Base-by-base conservation (phyloP, 176 grass and related monocot genomes). In the Aegilops umbellulata region DNA sequence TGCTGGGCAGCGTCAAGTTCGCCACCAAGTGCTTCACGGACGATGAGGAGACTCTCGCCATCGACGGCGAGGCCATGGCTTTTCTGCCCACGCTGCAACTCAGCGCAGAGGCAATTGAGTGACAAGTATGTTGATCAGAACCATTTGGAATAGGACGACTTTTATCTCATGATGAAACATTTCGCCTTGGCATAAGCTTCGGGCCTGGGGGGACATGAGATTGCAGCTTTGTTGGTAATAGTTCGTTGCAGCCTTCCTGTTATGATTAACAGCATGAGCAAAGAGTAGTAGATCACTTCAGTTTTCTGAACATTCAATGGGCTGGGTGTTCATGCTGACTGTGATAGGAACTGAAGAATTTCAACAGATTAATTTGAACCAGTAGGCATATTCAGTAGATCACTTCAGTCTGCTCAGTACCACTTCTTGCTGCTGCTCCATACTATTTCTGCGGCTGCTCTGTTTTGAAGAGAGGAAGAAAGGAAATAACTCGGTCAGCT, bases 11-110 rank as follows among this genome's bases (percentile, higher is more conserved):
- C 0, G 85, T 90, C 31, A 93, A 90, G 69, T 95, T 97, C 20
- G 55, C 87, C 57, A 92, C 93, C 64, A 95, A 90, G 80, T 95
- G 95, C 80, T 95, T 95, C 65, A 63, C 62, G 19, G 84, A 78
- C 41, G 71, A 86, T 57, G 70, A 90, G 12, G 32, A 58, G 51
- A 27, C 31, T 53, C 87, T 85, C 25, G 80, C 67, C 11, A 63
- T 97, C 19, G 92, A 87, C 10, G 89, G 89, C 17, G 93, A 97
- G 82, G 89, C 93, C 7, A 87, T 87, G 34, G 74, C 87, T 24
- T 22, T 97, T 17, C 69, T 97, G 58, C 87, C 92, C 5, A 85
- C 92, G 19, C 47, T 93, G 78, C 80, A 60, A 3, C 73, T 77
- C 74, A 72, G 24, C 29, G 10, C 16, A 1, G 25, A 76, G 73